A percentile compares a stretch with the other conserved stretches of the same genome.
Conservation (phyloP, 208 protist genomes). For the Crithidia mellificae region DNA sequence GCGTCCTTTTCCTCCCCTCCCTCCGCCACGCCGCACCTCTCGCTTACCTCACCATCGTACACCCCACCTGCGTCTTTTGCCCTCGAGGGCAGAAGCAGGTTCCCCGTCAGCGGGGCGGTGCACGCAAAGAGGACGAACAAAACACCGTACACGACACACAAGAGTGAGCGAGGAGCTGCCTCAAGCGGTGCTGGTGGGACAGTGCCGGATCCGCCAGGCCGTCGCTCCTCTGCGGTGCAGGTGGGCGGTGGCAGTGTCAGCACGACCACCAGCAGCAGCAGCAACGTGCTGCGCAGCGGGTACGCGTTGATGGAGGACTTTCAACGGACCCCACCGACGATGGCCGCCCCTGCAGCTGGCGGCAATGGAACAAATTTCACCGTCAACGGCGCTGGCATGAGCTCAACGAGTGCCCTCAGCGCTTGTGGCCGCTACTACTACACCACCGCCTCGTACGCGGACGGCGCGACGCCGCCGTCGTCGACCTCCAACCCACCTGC, state of each 20-base stretch:
- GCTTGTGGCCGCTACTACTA: neutral
- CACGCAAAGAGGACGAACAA: neutral
- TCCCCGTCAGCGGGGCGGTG: neutral
- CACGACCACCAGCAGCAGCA: no score
- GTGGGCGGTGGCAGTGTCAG: no score
- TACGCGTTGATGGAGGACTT: neutral
- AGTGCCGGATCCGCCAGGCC: neutral
- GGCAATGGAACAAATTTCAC: no score
- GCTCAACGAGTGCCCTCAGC: neutral
- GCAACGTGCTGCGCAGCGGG: neutral
- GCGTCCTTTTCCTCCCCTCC: neutral
- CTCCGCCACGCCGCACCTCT: neutral
- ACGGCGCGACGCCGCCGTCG: neutral
- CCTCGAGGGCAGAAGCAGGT: neutral
- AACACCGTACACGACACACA: neutral
- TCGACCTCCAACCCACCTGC: slow-evolving; percentile 10
- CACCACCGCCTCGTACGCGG: neutral
- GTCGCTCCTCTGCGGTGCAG: slow-evolving; percentile 12
- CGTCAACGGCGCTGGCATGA: neutral
- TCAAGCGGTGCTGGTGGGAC: neutral
- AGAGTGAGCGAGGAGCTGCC: neutral
- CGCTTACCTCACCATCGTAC: neutral
- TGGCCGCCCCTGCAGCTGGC: no score
- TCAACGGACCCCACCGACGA: slow-evolving; percentile 1
- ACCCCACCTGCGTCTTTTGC: neutral